Conservation (phyloP, 106 monocot genomes). For the Dendrobium catenatum region DNA sequence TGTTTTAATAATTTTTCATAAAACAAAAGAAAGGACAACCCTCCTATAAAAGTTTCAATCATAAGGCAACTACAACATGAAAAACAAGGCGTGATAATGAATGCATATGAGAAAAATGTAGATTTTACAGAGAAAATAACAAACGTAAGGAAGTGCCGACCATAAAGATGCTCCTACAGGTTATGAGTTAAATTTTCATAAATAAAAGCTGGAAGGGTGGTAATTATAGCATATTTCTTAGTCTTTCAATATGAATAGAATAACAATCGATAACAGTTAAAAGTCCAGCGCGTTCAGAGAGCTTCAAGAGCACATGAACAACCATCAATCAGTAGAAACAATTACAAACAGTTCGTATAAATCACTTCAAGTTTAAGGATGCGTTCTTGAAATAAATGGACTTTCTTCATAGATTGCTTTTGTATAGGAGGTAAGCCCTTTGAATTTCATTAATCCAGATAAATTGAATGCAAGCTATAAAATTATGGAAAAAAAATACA, state of each 20-base stretch:
- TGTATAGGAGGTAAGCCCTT: neutral
- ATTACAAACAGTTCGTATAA: neutral
- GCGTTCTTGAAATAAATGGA: neutral
- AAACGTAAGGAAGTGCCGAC: neutral
- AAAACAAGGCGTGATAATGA: neutral
- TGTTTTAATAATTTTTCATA: neutral
- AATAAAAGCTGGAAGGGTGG: neutral
- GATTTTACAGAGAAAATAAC: neutral
- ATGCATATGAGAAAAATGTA: neutral
- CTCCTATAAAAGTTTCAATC: neutral
- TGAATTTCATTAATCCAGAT: neutral
- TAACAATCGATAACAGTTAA: neutral
- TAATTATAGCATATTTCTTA: neutral
- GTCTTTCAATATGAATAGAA: neutral
- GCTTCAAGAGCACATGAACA: neutral
- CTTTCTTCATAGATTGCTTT: neutral
- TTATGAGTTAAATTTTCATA: neutral
- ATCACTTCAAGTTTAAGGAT: neutral
- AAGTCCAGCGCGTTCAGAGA: neutral
- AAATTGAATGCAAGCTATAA: neutral
- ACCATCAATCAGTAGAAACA: neutral
- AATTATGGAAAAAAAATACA: neutral
- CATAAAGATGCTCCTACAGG: neutral
- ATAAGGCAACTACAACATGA: neutral
- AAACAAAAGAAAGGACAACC: neutral